These are phyloP conservation scores for Asterophora parasitica DNA, from an alignment of 768 basidiomycete species.

Conservation along the genomic window DNA sequence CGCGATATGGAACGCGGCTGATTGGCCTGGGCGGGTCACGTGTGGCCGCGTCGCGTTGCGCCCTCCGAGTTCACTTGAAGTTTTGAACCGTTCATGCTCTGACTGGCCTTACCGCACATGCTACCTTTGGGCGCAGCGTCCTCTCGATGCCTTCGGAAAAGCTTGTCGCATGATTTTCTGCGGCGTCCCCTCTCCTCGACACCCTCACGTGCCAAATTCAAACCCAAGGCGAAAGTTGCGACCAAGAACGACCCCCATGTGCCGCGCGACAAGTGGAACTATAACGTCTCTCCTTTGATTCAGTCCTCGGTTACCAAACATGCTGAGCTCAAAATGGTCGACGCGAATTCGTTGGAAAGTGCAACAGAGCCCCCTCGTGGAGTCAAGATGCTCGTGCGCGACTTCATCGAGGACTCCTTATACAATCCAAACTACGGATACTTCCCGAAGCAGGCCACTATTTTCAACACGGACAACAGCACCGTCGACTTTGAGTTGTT, in stretches of 20 bases:
- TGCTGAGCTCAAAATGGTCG: constrained; percentile 48
- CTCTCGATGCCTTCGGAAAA: constrained; percentile 28
- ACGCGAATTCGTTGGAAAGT: constrained; percentile 63
- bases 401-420: constrained; percentile 94
- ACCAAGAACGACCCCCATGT: constrained; percentile 18
- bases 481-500: constrained; percentile 67
- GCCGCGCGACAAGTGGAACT: constrained; percentile 69
- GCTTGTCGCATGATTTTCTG: constrained; percentile 14
- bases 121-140: constrained; percentile 28
- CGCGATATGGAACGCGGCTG: not conserved
- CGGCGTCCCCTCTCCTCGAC: constrained; percentile 22
- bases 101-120: constrained; percentile 29
- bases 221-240: constrained; percentile 11
- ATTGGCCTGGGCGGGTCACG: constrained; percentile 6
- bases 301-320: constrained; percentile 40
- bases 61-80: not conserved
- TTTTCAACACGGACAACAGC: constrained; percentile 63
- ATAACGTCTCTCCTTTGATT: constrained; percentile 60
- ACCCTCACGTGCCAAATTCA: constrained; percentile 8
- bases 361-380: constrained; percentile 58
- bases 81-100: constrained; percentile 12
- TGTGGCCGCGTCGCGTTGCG: constrained; percentile 1
- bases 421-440: constrained; percentile 99
- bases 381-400: constrained; percentile 92
- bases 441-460: constrained; percentile 89